Base-by-base conservation (phyloP, 2,329 filamentous ascomycete genomes). In the Cladosporium sp. region DNA sequence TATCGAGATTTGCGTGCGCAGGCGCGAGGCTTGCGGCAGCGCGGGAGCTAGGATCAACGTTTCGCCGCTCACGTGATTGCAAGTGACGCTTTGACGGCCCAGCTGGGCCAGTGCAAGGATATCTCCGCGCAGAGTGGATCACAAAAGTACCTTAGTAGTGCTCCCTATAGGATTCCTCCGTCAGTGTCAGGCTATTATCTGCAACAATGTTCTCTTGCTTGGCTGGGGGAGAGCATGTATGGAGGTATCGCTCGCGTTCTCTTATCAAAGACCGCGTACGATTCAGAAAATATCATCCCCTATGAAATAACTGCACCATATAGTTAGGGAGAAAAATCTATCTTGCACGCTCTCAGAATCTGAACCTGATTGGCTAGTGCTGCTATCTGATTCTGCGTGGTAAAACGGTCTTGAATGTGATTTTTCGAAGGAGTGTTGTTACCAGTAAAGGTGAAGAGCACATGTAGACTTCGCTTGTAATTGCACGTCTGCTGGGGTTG, bases 1-100 rank as follows among this genome's bases (percentile, higher is more conserved):
- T 49, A 50, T 57, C 54, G 44, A 57, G 22, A 36, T 57, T 57
- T 57, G 25, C 25, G 44, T 56, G 52, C 24, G 52, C 52, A 19
- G 52, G 9, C 19, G 40, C 36, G 22, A 19, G 52, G 17, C n/a
- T 12, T 32, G 44, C 54, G 54, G 54, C n/a, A 49, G 28, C 19
- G 22, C 54, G 34, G 54, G 19, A 20, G 45, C 54, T 57, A 57
- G 54, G 54, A 28, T 20, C n/a, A 57, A 40, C 35, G 47, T 57
- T 49, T 57, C 44, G 34, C 54, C 54, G 54, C 17, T 53, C 50
- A 53, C 50, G 50, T 53, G 50, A 40, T n/a, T 10, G 34, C 5
- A 19, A 34, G 42, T 36, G 22, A 13, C n/a, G 49, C 5, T 20
- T 25, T 39, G 5, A 28, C n/a, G 13, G n/a, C n/a, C n/a, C n/a